phyloP scores from a whole-genome alignment of 495 filamentous ascomycete genomes.

The Talaromyces trachyspermus region DNA sequence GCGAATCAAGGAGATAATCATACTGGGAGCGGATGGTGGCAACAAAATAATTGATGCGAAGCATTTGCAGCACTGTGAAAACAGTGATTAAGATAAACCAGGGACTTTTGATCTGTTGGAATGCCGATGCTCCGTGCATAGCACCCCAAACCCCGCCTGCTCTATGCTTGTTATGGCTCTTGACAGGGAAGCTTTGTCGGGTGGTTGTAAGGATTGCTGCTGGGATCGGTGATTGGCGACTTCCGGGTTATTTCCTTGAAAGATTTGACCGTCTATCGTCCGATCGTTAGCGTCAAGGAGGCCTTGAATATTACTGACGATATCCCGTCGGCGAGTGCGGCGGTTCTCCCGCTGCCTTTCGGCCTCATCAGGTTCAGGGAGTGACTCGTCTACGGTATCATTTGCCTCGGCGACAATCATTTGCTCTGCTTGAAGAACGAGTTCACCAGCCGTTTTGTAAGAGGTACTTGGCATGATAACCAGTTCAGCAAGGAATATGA shows the following conservation, averaged over 20 bases:
- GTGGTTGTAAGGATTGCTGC: constrained; percentile 8
- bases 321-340: constrained; percentile 54
- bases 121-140: constrained; percentile 67
- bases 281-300: constrained; percentile 54
- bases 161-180: constrained; percentile 45
- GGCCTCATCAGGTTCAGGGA: constrained; percentile 36
- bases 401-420: constrained; percentile 36
- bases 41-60: constrained; percentile 95
- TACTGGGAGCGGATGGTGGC: constrained; percentile 87
- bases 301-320: constrained; percentile 66
- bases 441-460: constrained; percentile 83
- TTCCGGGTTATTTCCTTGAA: constrained; percentile 3
- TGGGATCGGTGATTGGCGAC: constrained; percentile 20
- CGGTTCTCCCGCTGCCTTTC: constrained; percentile 57
- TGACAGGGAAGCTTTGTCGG: constrained; percentile 13
- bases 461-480: constrained; percentile 70
- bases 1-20: constrained; percentile 59
- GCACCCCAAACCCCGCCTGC: constrained; percentile 79
- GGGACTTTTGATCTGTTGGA: constrained; percentile 66
- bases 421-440: constrained; percentile 63
- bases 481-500: constrained; percentile 63
- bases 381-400: constrained; percentile 54
- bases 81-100: constrained; percentile 86
- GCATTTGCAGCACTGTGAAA: constrained; percentile 90
- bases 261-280: constrained; percentile 7